These are phyloP conservation scores for Nemania sp. DNA, from an alignment of 2,329 filamentous ascomycete genomes.

Conservation along the genomic window DNA sequence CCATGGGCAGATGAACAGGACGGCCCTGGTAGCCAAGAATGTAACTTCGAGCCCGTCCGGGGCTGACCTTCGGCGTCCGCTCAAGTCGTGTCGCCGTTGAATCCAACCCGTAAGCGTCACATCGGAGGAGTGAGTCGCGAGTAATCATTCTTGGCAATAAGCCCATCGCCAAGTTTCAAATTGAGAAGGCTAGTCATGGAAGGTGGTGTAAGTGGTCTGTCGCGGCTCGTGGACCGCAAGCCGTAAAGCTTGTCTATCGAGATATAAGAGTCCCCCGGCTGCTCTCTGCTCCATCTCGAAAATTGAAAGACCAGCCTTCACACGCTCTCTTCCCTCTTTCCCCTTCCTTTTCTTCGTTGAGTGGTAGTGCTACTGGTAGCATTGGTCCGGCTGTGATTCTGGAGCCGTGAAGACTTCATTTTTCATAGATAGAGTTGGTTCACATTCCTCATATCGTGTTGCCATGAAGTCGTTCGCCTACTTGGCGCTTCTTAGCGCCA, in stretches of 20 bases:
- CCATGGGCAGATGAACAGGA: no score
- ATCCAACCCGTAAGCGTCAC: conserved; percentile 22
- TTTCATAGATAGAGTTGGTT: conserved; percentile 10
- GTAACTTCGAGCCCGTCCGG: conserved; percentile 6
- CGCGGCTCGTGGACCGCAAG: neutral
- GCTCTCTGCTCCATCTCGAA: conserved; percentile 1
- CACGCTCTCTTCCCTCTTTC: conserved; percentile 17
- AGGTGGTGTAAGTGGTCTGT: conserved; percentile 1
- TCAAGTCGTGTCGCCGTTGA: conserved; percentile 5
- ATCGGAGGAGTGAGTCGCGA: conserved; percentile 24
- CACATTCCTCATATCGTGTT: neutral
- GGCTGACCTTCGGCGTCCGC: conserved; percentile 13
- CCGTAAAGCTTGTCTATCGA: conserved; percentile 5
- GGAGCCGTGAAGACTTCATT: conserved; percentile 9
- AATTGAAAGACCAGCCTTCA: conserved; percentile 17
- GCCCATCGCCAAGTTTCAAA: conserved; percentile 10
- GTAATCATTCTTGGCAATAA: conserved; percentile 20
- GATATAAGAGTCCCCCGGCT: conserved; percentile 19
- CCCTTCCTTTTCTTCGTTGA: neutral
- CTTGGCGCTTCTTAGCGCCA: conserved; percentile 27
- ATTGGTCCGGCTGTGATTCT: conserved; percentile 10
- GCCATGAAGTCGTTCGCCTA: conserved; percentile 30
- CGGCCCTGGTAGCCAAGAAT: conserved; percentile 15
- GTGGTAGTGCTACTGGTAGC: conserved; percentile 15
- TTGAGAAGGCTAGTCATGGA: no score